Percentiles rank a stretch among this genome's conserved stretches.
phyloP scores from a whole-genome alignment of 2,329 filamentous ascomycete genomes.

The Neonectria coccinea region DNA sequence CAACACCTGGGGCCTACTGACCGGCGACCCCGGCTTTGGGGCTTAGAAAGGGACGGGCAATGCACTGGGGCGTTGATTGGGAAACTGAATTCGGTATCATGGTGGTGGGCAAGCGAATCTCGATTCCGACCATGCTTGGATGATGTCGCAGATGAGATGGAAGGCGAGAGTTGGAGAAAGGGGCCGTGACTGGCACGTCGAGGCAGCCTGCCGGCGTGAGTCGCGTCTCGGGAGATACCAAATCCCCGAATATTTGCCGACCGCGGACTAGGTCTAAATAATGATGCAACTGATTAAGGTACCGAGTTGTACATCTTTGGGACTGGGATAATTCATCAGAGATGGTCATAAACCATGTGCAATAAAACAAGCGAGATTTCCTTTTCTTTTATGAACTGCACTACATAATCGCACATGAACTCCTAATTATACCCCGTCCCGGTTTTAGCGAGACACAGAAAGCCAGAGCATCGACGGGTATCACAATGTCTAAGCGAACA shows the following conservation, averaged over 20 bases:
- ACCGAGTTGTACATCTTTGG: neutral
- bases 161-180: constrained; percentile 31
- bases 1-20: constrained; percentile 51
- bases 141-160: constrained; percentile 31
- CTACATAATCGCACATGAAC: constrained; percentile 43
- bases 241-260: constrained; percentile 43
- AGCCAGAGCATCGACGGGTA: constrained; percentile 45
- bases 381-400: constrained; percentile 40
- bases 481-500: constrained; percentile 72
- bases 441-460: constrained; percentile 40
- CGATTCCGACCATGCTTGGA: constrained; percentile 38
- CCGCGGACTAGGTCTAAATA: constrained; percentile 35
- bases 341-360: constrained; percentile 20
- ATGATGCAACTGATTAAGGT: constrained; percentile 41
- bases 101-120: constrained; percentile 33
- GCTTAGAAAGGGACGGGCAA: constrained; percentile 53
- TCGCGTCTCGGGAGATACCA: constrained; percentile 33
- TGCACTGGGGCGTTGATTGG: constrained; percentile 38
- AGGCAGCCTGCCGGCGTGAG: constrained; percentile 18
- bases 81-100: constrained; percentile 35
- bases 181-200: constrained; percentile 19
- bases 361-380: constrained; percentile 26
- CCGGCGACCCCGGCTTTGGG: constrained; percentile 64
- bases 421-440: constrained; percentile 43
- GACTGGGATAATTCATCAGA: constrained; percentile 8